These are phyloP conservation scores for Colletotrichum phormii DNA, from an alignment of 2,329 filamentous ascomycete genomes.

Conservation along the genomic window DNA sequence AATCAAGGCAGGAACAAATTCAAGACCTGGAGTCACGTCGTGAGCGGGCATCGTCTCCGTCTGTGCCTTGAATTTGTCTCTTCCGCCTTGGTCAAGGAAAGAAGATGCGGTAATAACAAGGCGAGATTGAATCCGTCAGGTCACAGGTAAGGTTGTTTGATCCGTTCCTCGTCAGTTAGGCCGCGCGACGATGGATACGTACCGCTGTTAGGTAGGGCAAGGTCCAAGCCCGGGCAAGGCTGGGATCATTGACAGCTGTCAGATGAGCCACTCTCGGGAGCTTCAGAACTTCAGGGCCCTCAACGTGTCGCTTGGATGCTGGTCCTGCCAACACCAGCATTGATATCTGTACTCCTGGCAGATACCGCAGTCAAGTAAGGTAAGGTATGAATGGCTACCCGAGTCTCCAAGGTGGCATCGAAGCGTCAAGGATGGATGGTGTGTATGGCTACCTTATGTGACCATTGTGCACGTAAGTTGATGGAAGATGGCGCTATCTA, in stretches of 20 bases:
- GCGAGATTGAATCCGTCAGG: not conserved
- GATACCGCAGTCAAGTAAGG: too few relatives aligned
- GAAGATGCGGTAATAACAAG: not conserved
- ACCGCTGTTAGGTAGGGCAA: not conserved
- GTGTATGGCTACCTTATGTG: not conserved
- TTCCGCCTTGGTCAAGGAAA: not conserved
- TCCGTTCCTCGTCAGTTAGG: not conserved
- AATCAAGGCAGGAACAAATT: not conserved
- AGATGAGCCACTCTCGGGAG: constrained; percentile 22
- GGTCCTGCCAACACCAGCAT: not conserved
- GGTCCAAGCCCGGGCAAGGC: constrained; percentile 3
- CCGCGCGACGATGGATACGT: not conserved
- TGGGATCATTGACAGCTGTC: constrained; percentile 25
- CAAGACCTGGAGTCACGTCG: not conserved
- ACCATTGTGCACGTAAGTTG: not conserved
- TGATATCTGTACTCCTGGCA: too few relatives aligned
- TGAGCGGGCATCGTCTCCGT: not conserved
- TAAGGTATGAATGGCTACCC: not conserved
- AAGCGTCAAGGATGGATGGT: not conserved
- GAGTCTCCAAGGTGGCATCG: not conserved
- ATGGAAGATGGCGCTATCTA: not conserved
- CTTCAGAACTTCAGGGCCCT: constrained; percentile 5
- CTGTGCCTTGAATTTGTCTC: not conserved
- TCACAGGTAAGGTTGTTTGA: not conserved
- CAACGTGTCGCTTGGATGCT: not conserved